Base-by-base conservation (phyloP, 2,329 filamentous ascomycete species). In the Cladosporium austrohemisphaericum region DNA sequence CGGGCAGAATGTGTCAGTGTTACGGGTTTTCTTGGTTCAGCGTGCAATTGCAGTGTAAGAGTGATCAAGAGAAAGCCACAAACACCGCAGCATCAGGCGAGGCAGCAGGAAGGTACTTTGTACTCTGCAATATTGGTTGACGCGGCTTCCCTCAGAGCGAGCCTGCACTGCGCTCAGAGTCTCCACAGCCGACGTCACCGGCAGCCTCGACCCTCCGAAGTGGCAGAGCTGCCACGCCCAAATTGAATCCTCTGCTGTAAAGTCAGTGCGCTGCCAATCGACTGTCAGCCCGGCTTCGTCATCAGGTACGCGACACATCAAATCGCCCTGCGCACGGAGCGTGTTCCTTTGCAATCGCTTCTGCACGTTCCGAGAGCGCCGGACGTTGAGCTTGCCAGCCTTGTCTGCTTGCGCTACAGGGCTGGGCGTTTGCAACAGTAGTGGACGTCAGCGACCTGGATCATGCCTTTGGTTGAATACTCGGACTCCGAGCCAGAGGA, bases 381-480 rank as follows among this genome's bases (percentile, higher is more conserved):
- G 7, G 14, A 16, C 5, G 38, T 41, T 31, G 16, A 31, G 38
- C 26, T 29, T 23, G n/a, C 38, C 38, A 31, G 26, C 26, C 38
- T 41, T 31, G 9, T 31, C 25, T 29, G 16, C 20, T 35, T 16
- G 10, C n/a, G n/a, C 26, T 29, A 9, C n/a, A 29, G 13, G 41
- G 23, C n/a, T n/a, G n/a, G n/a, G n/a, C n/a, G n/a, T n/a, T n/a
- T n/a, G n/a, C n/a, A n/a, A n/a, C n/a, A n/a, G 4, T 13, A 3
- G 33, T 36, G 19, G 16, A 36, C 19, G 14, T 36, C n/a, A 36
- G 33, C 14, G 33, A 36, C 33, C 11, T 36, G 8, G 14, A 23
- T 23, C 45, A 85, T 85, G 82, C 71, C 74, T 49, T 73, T 88
- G 26, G 84, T 88, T 55, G 76, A 81, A 58, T 89, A 90, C 65